These are phyloP conservation scores for Immersiporthe knoxdaviesiana DNA, from an alignment of 2,329 filamentous ascomycete species.

Conservation along the genomic window DNA sequence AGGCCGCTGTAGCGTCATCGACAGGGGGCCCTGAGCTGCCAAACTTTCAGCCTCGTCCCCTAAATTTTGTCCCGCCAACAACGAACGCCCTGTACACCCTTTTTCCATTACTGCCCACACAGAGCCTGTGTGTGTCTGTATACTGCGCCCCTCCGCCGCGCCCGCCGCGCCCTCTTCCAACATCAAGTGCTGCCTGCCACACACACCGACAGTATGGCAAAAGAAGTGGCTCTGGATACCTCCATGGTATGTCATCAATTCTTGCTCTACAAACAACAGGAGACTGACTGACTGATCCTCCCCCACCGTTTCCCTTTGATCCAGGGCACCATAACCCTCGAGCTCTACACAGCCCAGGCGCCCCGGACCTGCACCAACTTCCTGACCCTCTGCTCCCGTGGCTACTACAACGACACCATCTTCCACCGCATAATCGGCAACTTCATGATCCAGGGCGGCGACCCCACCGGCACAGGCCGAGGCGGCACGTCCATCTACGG, in stretches of 20 bases:
- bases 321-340: slow-evolving; percentile 82
- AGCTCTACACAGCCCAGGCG: slow-evolving; percentile 89
- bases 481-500: slow-evolving; percentile 91
- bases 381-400: slow-evolving; percentile 72
- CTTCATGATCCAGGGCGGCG: slow-evolving; percentile 96
- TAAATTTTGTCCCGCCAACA: slow-evolving; percentile 12
- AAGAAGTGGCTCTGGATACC: slow-evolving; percentile 80
- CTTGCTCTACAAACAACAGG: not conserved
- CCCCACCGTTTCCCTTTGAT: no score
- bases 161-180: not conserved
- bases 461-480: slow-evolving; percentile 90
- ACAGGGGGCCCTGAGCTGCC: slow-evolving; percentile 7
- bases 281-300: no score
- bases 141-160: not conserved
- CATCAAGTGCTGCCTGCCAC: not conserved
- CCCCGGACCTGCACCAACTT: slow-evolving; percentile 92
- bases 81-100: not conserved
- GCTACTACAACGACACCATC: slow-evolving; percentile 84
- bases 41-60: slow-evolving; percentile 15
- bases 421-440: slow-evolving; percentile 95
- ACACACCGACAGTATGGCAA: slow-evolving; percentile 61
- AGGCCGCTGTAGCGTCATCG: slow-evolving; percentile 18
- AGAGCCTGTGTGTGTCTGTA: not conserved
- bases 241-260: slow-evolving; percentile 66
- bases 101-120: no score